Conservation (phyloP, 2,329 filamentous ascomycete genomes). For the Sporothrix euskadiensis region DNA sequence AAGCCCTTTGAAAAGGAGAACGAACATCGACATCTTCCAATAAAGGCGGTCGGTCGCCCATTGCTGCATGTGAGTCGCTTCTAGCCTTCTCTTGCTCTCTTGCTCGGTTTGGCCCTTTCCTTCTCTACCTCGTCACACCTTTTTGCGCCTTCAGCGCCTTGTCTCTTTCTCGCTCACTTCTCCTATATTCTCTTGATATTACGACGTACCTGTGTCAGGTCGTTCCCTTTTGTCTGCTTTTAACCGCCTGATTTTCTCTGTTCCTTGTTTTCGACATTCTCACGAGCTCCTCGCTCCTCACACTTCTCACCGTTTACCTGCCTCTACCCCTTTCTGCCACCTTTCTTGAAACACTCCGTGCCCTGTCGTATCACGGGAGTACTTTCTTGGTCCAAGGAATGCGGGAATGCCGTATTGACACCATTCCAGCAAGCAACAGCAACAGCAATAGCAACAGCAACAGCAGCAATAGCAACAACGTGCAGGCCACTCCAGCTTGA, state of each 20-base stretch:
- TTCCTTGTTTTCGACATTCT: conserved; percentile 1
- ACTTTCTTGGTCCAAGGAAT: conserved; percentile 12
- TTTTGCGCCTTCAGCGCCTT: background rate
- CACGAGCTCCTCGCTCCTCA: background rate
- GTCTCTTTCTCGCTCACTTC: background rate
- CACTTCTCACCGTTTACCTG: background rate
- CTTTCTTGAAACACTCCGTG: conserved; percentile 26
- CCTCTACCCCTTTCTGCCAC: background rate
- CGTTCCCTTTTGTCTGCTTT: conserved; percentile 13
- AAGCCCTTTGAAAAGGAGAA: background rate
- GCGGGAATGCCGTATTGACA: conserved; percentile 28
- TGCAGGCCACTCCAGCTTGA: background rate
- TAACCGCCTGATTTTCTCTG: conserved; percentile 8
- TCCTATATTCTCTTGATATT: background rate
- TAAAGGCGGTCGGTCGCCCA: conserved; percentile 10
- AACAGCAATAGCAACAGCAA: background rate
- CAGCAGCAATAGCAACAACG: conserved; percentile 15
- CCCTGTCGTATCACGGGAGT: conserved; percentile 11
- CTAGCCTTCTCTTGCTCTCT: conserved; percentile 12
- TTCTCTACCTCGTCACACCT: background rate
- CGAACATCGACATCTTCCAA: conserved; percentile 6
- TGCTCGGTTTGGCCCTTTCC: background rate
- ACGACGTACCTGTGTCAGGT: conserved; percentile 8
- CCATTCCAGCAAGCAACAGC: conserved; percentile 1
- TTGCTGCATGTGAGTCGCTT: conserved; percentile 16